Conservation (phyloP, 768 basidiomycete species). For the Chiua virens region DNA sequence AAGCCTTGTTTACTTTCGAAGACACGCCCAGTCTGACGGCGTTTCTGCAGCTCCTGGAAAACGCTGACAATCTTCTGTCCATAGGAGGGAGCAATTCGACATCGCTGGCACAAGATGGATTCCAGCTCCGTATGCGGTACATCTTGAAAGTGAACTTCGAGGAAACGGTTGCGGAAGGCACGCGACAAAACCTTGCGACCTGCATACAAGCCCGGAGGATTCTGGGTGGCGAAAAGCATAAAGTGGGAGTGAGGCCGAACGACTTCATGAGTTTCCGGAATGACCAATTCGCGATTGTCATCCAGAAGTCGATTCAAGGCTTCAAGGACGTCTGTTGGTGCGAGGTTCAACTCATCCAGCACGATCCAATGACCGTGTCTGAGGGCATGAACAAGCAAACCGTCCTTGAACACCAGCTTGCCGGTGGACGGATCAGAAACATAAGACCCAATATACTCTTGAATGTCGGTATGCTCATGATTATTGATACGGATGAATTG, state of each 20-base stretch:
- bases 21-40: slow-evolving; percentile 85
- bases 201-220: slow-evolving; percentile 93
- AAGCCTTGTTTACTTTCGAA: slow-evolving; percentile 98
- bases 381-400: slow-evolving; percentile 88
- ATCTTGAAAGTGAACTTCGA: slow-evolving; percentile 97
- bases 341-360: slow-evolving; percentile 94
- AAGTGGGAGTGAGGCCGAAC: slow-evolving; percentile 92
- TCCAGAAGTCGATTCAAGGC: slow-evolving; percentile 95
- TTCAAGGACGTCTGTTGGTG: slow-evolving; percentile 96
- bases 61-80: slow-evolving; percentile 88
- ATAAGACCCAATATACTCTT: slow-evolving; percentile 97
- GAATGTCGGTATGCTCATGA: slow-evolving; percentile 99
- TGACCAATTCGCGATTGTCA: slow-evolving; percentile 94
- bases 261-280: slow-evolving; percentile 95
- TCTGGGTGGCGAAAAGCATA: slow-evolving; percentile 98
- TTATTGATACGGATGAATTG: slow-evolving; percentile 98
- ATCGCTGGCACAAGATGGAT: slow-evolving; percentile 89
- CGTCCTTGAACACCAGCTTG: slow-evolving; percentile 94
- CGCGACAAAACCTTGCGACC: slow-evolving; percentile 93
- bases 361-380: slow-evolving; percentile 97
- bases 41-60: slow-evolving; percentile 90
- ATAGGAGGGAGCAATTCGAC: slow-evolving; percentile 91
- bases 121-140: slow-evolving; percentile 94
- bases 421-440: slow-evolving; percentile 90
- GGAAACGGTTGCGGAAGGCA: slow-evolving; percentile 95